Base-by-base conservation (phyloP, 495 filamentous ascomycete genomes). In the Polyplosphaeria fusca region DNA sequence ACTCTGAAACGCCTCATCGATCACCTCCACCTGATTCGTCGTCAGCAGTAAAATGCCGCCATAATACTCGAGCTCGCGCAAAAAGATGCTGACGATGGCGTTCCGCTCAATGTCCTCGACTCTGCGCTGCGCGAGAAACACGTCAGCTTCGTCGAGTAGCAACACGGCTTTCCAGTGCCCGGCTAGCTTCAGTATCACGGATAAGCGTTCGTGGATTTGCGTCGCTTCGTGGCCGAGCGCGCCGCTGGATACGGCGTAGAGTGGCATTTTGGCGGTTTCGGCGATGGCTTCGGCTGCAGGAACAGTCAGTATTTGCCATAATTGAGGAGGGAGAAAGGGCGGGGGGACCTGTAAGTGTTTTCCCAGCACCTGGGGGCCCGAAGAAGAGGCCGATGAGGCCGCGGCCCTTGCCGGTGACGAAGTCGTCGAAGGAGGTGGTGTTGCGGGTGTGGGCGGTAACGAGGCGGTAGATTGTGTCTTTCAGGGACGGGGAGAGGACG, bases 61-160 rank as follows among this genome's bases (percentile, higher is more conserved):
- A 53, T 66, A 64, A 67, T 77, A 77, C 56, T 79, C 76, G 0
- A 88, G 75, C 16, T 84, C 70, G 7, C 85, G 79, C 0, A 88
- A 71, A 74, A 88, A 87, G 67, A 91, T 83, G 52, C 82, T 85
- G 18, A 92, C 88, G 0, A 92, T 76, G 1, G 86, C 85, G 63
- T 92, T 92, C 49, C 88, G 80, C 61, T 81, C 78, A 58, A 92
- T 81, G 60, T 92, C 85, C 56, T 82, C 77, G 32, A 85, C 78
- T 1, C 79, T 82, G 16, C 87, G 83, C 48, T 83, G 78, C 72
- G 91, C 87, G 13, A 90, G 71, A 75, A 90, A 90, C 18, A 90
- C 85, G 63, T 90, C 86, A 28, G 86, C 86, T 68, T 90, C 87
- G 66, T 89, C 86, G 1, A 91, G 76, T 0, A 91, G 76, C 0